Conservation (phyloP, 1,284 basidiomycete genomes). For the Fomitopsis pinicola region DNA sequence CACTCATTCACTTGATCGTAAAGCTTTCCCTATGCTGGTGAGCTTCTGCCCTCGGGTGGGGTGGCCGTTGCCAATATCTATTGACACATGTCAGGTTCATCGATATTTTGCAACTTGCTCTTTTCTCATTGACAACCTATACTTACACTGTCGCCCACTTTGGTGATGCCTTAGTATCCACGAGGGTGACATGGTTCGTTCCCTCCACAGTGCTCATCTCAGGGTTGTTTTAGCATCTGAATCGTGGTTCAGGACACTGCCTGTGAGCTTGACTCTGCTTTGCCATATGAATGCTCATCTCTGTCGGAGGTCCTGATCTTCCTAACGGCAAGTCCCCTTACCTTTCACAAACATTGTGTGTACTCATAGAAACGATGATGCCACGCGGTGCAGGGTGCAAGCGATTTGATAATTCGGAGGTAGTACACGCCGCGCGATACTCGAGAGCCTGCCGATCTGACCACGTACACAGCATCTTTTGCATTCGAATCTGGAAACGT, state of each 20-base stretch:
- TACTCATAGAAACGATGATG: background rate
- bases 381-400: background rate
- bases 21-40: background rate
- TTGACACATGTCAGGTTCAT: background rate
- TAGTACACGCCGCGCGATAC: background rate
- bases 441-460: conserved; percentile 2
- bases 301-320: background rate
- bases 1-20: background rate
- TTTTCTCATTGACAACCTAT: background rate
- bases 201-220: background rate
- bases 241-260: background rate
- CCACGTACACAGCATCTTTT: conserved; percentile 2
- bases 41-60: background rate
- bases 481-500: background rate
- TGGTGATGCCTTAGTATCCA: background rate
- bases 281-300: background rate
- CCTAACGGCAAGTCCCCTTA: background rate
- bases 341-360: too few species aligned
- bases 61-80: background rate
- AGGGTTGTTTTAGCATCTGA: background rate
- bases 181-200: background rate
- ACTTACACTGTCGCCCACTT: background rate
- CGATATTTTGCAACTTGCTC: background rate
- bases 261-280: too few species aligned
- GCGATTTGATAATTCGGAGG: background rate